These are phyloP conservation scores for Aspergillus conjunctus DNA, from an alignment of 495 filamentous ascomycete species.

Conservation along the genomic window DNA sequence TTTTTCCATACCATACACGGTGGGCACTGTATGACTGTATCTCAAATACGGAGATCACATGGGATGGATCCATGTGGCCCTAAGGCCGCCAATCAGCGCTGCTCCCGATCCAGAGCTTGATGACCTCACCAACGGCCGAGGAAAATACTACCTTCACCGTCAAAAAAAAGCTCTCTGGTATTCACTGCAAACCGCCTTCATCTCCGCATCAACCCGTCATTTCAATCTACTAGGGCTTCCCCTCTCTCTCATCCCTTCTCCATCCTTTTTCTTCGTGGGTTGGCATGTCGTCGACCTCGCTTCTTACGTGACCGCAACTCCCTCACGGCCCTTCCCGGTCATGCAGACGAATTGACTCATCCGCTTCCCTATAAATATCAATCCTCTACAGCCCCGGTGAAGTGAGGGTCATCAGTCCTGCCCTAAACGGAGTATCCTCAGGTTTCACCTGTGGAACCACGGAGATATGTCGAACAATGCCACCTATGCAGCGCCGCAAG, in stretches of 20 bases:
- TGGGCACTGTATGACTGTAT: too few species aligned
- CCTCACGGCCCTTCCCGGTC: background rate
- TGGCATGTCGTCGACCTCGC: background rate
- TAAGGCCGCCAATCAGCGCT: too few species aligned
- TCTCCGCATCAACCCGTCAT: background rate
- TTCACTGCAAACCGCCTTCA: background rate
- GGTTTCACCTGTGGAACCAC: constrained; percentile 10
- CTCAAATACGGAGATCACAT: too few species aligned
- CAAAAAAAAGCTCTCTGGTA: background rate
- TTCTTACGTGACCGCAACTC: background rate
- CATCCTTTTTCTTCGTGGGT: background rate
- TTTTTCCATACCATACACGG: too few species aligned
- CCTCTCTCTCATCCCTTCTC: background rate
- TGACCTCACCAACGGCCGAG: constrained; percentile 24
- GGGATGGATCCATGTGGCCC: too few species aligned
- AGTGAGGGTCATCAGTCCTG: background rate
- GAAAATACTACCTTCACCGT: constrained; percentile 5
- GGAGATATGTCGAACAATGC: constrained; percentile 41
- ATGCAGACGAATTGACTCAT: background rate
- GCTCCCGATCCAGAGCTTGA: constrained; percentile 1
- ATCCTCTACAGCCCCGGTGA: background rate
- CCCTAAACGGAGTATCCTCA: background rate
- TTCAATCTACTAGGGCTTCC: background rate
- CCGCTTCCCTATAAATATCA: background rate
- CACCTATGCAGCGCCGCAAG: constrained; percentile 34